Conservation (phyloP, 345 rosid species). For the Litchi chinensis region DNA sequence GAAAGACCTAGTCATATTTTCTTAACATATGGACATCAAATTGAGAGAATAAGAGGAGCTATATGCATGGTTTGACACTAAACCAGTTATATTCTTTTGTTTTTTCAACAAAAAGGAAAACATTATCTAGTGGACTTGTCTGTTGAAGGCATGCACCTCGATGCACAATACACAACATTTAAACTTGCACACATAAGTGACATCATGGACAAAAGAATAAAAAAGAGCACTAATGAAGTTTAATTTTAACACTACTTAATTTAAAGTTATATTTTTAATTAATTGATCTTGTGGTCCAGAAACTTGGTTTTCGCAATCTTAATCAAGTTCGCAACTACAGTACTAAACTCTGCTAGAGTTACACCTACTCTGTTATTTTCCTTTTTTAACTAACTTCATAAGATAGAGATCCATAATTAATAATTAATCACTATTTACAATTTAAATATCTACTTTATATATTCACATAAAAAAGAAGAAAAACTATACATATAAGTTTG, state of each 20-base stretch:
- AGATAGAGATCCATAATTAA: no score
- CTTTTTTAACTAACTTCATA: no score
- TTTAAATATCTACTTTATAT: no score
- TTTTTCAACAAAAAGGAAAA: not conserved
- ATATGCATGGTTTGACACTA: not conserved
- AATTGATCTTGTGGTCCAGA: slow-evolving; percentile 6
- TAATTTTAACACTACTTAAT: not conserved
- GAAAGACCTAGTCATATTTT: not conserved
- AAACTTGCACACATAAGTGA: slow-evolving; percentile 8
- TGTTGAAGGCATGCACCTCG: slow-evolving; percentile 16
- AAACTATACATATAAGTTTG: no score
- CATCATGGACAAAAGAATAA: slow-evolving; percentile 7
- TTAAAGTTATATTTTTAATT: not conserved
- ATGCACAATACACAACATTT: not conserved
- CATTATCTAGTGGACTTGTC: not conserved
- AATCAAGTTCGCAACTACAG: not conserved
- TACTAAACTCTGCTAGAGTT: not conserved
- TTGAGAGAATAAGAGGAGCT: not conserved
- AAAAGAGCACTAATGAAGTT: not conserved
- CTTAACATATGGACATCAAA: not conserved
- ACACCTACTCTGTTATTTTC: no score
- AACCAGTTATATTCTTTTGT: not conserved
- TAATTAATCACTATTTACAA: no score
- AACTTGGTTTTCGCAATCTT: not conserved
- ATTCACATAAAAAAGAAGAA: no score